Base-by-base conservation (phyloP, 192 early-diverging fungal genomes). In the Backusella macrospora region DNA sequence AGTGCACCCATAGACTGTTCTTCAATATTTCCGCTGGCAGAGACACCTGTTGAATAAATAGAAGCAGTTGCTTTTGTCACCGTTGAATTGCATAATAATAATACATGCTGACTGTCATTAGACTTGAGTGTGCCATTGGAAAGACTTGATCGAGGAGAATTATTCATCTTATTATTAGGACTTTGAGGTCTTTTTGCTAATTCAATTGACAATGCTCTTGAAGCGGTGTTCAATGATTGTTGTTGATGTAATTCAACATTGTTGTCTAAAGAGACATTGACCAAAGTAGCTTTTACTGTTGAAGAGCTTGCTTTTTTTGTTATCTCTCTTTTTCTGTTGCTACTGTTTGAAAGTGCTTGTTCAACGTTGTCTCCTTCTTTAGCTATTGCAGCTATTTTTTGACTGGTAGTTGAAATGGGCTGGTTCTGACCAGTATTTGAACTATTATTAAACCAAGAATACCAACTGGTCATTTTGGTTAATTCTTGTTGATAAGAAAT, bases 111-210 rank as follows among this genome's bases (percentile, higher is more conserved):
- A 29, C 23, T 29, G 12, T 18, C 23, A 29, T 68, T 23, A 16
- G 67, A 68, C 5, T 1, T 34, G 43, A 45, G 15, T 14, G 44
- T 68, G 5, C 26, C 15, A 18, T 44, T 46, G n/a, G 67, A 45
- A 34, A 21, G 26, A 16, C 45, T 47, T 39, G 65, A 66, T 43
- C 18, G 38, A 37, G 45, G 42, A 34, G 67, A 45, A 37, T 6
- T 34, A 26, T n/a, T 68, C 26, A 26, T 15, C 29, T 34, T 34
- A 34, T 34, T 34, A 34, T 34, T 34, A 0, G 29, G 29, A 34
- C 29, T 34, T 34, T 34, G 29, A 34, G 29, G 29, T 68, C 42
- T 68, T 68, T 68, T 68, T 34, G 67, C 67, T 68, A 68, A 47
- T 68, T 68, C 67, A n/a, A 68, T 47, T 1, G 67, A 46, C 13